These are phyloP conservation scores for Aspergillus avenaceus DNA, from an alignment of 495 filamentous ascomycete species.

Conservation along the genomic window DNA sequence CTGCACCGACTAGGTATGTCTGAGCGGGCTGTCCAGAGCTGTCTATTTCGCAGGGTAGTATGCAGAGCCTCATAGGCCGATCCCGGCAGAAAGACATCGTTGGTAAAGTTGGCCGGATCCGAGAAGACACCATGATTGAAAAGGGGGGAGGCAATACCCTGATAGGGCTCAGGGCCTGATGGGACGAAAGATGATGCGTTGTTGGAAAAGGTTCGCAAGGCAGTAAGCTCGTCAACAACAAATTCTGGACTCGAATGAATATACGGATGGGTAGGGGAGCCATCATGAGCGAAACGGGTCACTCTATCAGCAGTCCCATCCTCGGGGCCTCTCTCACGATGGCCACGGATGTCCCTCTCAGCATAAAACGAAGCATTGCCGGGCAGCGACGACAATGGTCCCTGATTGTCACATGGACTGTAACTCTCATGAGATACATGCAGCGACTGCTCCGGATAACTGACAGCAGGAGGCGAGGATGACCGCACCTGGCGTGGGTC, in stretches of 20 bases:
- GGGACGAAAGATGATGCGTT: conserved; percentile 3
- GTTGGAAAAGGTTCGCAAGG: conserved; percentile 13
- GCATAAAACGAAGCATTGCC: conserved; percentile 8
- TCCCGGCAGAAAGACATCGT: conserved; percentile 30
- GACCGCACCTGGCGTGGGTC: background rate
- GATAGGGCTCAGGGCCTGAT: conserved; percentile 15
- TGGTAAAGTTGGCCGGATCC: conserved; percentile 20
- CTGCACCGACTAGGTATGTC: conserved; percentile 22
- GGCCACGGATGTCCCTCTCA: background rate
- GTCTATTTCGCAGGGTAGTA: conserved; percentile 29
- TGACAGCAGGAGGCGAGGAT: background rate
- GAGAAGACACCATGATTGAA: conserved; percentile 26
- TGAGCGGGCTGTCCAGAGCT: conserved; percentile 28
- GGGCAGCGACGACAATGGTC: conserved; percentile 13
- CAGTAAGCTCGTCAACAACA: conserved; percentile 21
- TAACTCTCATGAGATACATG: background rate
- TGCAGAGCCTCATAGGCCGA: conserved; percentile 34
- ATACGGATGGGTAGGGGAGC: conserved; percentile 12
- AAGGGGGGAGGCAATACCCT: conserved; percentile 17
- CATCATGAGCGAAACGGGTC: background rate
- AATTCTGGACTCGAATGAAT: conserved; percentile 27
- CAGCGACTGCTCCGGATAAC: background rate
- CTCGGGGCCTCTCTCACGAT: background rate
- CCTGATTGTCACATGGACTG: background rate
- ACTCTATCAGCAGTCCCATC: background rate